These are phyloP conservation scores for Kodamaea sp. DNA, from an alignment of 1,139 yeast species.

Conservation along the genomic window DNA sequence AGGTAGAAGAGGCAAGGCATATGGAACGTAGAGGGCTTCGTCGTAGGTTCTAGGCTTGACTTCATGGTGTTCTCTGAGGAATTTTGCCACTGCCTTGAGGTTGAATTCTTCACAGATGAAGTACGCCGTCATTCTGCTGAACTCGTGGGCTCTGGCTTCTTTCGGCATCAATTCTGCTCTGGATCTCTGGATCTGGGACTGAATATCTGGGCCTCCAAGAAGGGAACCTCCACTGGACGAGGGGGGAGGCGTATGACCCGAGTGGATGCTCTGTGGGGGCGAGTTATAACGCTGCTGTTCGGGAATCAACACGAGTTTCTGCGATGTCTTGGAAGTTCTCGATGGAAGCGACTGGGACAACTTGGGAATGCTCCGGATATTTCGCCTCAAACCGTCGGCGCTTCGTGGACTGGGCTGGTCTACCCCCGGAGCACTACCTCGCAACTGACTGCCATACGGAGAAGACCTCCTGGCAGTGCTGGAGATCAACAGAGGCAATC, in stretches of 20 bases:
- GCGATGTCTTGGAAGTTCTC: slow-evolving; percentile 85
- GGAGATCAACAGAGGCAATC: slow-evolving; percentile 40
- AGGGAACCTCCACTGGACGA: slow-evolving; percentile 5
- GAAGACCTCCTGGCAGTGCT: slow-evolving; percentile 12
- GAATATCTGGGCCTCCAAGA: slow-evolving; percentile 22
- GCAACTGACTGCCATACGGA: neutral
- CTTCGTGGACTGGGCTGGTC: slow-evolving; percentile 1
- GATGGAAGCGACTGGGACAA: slow-evolving; percentile 71
- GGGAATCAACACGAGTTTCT: slow-evolving; percentile 83
- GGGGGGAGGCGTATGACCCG: slow-evolving; percentile 8
- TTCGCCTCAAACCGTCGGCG: slow-evolving; percentile 18
- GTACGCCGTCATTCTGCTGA: slow-evolving; percentile 88
- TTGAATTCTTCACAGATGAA: slow-evolving; percentile 82
- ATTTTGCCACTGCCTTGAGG: slow-evolving; percentile 61
- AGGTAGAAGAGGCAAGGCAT: slow-evolving; percentile 81
- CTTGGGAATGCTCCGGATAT: slow-evolving; percentile 51
- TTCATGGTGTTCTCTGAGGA: slow-evolving; percentile 68
- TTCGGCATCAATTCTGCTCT: slow-evolving; percentile 72
- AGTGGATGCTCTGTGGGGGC: slow-evolving; percentile 16
- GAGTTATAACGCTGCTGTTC: slow-evolving; percentile 43
- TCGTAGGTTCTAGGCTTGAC: slow-evolving; percentile 86
- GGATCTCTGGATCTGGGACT: slow-evolving; percentile 47
- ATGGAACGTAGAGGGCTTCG: slow-evolving; percentile 89
- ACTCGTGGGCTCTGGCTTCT: slow-evolving; percentile 65
- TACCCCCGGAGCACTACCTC: neutral